Base-by-base conservation (phyloP, 1,139 yeast genomes). In the Tardiomyces depauwii region DNA sequence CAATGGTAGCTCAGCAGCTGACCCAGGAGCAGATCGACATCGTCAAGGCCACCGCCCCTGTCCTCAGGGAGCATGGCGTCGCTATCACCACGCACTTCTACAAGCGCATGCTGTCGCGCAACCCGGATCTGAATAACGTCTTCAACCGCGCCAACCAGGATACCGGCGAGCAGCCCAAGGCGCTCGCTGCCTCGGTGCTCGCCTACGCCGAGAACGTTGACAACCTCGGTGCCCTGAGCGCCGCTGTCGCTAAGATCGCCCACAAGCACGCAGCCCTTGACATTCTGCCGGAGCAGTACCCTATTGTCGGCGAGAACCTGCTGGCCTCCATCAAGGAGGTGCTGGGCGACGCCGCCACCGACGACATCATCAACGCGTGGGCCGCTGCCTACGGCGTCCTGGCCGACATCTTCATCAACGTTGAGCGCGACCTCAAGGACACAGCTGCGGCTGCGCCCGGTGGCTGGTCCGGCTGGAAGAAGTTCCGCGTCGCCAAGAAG, bases 121-220 rank as follows among this genome's bases (percentile, higher is more conserved):
- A 75, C 54, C 79, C 79, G 12, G 78, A 71, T 48, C 76, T 80
- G n/a, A 68, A 67, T 51, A 73, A 78, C 23, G 72, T 74, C 56
- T 81, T 81, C 68, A 81, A 81, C 61, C 71, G 66, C 53, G 65
- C 80, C 2, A 75, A 81, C 60, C 88, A 81, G 61, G 61, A 59
- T 44, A 65, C 71, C 30, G 71, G 74, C 48, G 68, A 71, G 45
- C 89, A 82, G 59, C 86, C 87, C 48, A 70, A 71, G 52, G 79
- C 82, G 39, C 67, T 82, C 46, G 87, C 87, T 1, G 74, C 70
- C 53, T 75, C 87, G 1, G 68, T 81, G 41, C 64, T 80, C 42
- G 72, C 76, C 40, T 82, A 81, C 52, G 87, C 87, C 11, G 69
- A 75, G 55, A 72, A 80, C 59, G 79, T 82, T 50, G 81, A 81